Evolutionary conservation across 768 basidiomycete species (phyloP), one percentile per base, ranked within the genome.

Genomic region (Infundibulicybe gibba): DNA sequence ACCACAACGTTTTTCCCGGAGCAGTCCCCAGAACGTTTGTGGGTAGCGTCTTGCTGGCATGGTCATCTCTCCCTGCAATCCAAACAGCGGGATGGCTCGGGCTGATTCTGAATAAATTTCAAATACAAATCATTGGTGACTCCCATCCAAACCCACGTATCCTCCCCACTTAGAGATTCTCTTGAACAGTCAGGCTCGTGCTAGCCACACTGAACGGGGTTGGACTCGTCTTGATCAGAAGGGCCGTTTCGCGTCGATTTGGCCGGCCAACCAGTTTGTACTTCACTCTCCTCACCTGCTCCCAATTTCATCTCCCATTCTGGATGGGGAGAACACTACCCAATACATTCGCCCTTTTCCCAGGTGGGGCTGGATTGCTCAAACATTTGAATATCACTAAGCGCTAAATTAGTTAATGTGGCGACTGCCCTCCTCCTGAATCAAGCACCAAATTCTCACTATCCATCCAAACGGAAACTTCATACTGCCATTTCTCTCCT

Each of bases 271-370:
- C 83, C 0, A 71, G 81, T 12, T 56, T 74, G 13, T 72, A 80
- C 55, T 95, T 85, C 61, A 63, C 77, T 1, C 51, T 94, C 0
- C 60, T 97, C n/a, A 81, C 82, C 3, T 74, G 81, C 53, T 81
- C 85, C 0, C 93, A 95, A 59, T 98, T 97, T 59, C 97, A 98
- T 60, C 60, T 94, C 5, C 84, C 85, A 6, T 99, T 91, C 62
- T 98, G 92, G 85, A 90, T 93, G 74, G 84, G 93, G 2, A 69
- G 97, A 45, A 97, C 95, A 0, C 65, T 98, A 6, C 95, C 97
- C 1, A 99, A 98, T 62, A 95, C 93, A 84, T 83, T 94, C 51
- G 93, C 93, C 3, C 67, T 94, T 14, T 69, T 87, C 2, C 80
- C 85, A 39, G 89, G 93, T 94, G 51, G 17, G 67, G 52, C n/a